Evolutionary conservation across 2,329 filamentous ascomycete genomes (phyloP).

Genomic region (Fusarium siculi): DNA sequence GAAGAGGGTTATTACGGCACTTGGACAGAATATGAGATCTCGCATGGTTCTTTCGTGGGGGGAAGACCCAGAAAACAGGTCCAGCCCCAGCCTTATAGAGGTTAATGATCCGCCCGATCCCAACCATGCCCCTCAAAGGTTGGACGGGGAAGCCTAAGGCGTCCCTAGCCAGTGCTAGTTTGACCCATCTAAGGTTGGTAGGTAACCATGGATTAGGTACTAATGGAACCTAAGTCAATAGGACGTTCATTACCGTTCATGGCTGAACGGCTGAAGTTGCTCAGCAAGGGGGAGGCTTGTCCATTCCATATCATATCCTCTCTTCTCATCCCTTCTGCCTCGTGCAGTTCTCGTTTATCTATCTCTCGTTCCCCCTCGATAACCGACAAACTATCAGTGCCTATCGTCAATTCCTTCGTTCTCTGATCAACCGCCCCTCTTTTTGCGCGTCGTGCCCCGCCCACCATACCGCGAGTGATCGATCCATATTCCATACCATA

Average conservation of each 20-base stretch:
- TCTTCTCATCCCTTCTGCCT: not conserved
- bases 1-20: not conserved
- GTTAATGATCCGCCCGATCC: slow-evolving; percentile 16
- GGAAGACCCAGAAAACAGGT: slow-evolving; percentile 11
- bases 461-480: slow-evolving; percentile 3
- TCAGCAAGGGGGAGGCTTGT: slow-evolving; percentile 9
- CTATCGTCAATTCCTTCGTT: slow-evolving; percentile 2
- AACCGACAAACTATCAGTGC: not conserved
- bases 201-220: not conserved
- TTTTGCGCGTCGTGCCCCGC: slow-evolving; percentile 27
- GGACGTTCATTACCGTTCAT: slow-evolving; percentile 8
- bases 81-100: slow-evolving; percentile 23
- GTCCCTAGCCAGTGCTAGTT: slow-evolving; percentile 9
- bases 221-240: not conserved
- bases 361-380: slow-evolving; percentile 4
- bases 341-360: not conserved
- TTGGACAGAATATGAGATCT: slow-evolving; percentile 7
- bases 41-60: not conserved
- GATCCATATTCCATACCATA: slow-evolving; percentile 5
- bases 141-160: slow-evolving; percentile 10
- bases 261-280: slow-evolving; percentile 33
- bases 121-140: slow-evolving; percentile 2
- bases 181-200: not conserved
- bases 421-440: not conserved
- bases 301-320: slow-evolving; percentile 17